Evolutionary conservation across 768 basidiomycete species (phyloP), one percentile per base, ranked within the genome.

Genomic region (Rhizopogon vinicolor): DNA sequence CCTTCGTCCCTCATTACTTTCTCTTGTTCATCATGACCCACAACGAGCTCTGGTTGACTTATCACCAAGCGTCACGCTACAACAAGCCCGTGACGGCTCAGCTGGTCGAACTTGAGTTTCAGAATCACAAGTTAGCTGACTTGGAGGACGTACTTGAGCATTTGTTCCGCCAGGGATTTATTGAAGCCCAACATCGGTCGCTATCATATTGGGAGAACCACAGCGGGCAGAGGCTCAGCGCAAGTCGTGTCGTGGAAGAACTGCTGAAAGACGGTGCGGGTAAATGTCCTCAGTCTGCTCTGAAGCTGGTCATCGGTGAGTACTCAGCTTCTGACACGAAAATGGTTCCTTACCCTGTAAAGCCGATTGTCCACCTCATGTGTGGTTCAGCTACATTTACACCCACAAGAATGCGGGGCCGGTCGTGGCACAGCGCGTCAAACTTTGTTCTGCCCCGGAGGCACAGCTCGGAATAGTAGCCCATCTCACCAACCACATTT

Each of bases 131-230:
- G 56, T 67, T 80, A 19, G 42, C 60, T 44, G 78, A 77, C 63
- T 63, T 81, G 57, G 78, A 80, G 61, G 78, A 79, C 55, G 74
- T 80, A 5, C 72, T 80, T 31, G 78, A 79, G 37, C 73, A 72
- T 48, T 63, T 69, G 41, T 79, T 78, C 65, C 61, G 66, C 53
- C 75, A 77, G 54, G 78, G 78, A 37, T 79, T 75, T 56, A 68
- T 80, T 16, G 77, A 79, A 41, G 65, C 76, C 22, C 74, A 72
- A 63, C 68, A 72, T 51, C 68, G 75, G 42, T 68, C 79, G 3
- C 59, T 71, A 8, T 66, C 73, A 1, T 78, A 75, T 70, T 80
- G 76, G 76, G 77, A 78, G 64, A 72, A 68, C 41, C 68, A 68
- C 48, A 67, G 73, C 44, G 75, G 72, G 2, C 62, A 62, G 39